Base-by-base conservation (phyloP, 192 early-diverging fungal genomes). In the Pilobolus umbonatus region DNA sequence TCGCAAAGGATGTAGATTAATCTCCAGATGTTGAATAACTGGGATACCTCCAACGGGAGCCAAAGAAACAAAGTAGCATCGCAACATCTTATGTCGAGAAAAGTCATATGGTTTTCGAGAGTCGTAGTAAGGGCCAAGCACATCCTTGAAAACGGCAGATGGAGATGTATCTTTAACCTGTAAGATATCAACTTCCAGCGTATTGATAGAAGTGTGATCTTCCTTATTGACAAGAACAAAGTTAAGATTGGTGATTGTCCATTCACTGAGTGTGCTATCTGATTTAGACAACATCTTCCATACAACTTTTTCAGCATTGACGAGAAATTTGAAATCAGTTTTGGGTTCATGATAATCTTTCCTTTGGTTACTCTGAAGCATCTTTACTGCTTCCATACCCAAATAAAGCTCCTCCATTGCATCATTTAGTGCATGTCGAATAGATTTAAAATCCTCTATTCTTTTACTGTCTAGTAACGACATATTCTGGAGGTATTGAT, bases 21-120 rank as follows among this genome's bases (percentile, higher is more conserved):
- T 77, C 68, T 95, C 94, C 62, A 97, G 85, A 35, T 92, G 88
- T 57, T 93, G 89, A 39, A 97, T 84, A 14, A 97, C 89, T 25
- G 81, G 78, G 55, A 97, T 97, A 17, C 94, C 94, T 26, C 87
- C 94, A 1, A 97, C 91, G 0, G 94, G 89, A 2, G 93, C 88
- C 50, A 90, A 73, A 32, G 90, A 80, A 1, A 62, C 67, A 80
- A 87, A 86, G 61, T 87, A 87, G 14, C 94, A 85, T 24, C 93
- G 78, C 1, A 96, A 67, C 90, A 95, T 94, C 67, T 93, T 95
- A 42, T 95, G 83, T 12, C 84, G 75, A 25, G 80, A 77, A 65
- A 90, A 92, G 57, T 94, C 86, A 6, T 84, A 75, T 51, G 42
- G 64, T 29, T 75, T 68, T 14, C 73, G 61, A 19, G 80, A 65